Evolutionary conservation across 2,329 filamentous ascomycete species (phyloP).

Genomic region (Colletotrichum horii): DNA sequence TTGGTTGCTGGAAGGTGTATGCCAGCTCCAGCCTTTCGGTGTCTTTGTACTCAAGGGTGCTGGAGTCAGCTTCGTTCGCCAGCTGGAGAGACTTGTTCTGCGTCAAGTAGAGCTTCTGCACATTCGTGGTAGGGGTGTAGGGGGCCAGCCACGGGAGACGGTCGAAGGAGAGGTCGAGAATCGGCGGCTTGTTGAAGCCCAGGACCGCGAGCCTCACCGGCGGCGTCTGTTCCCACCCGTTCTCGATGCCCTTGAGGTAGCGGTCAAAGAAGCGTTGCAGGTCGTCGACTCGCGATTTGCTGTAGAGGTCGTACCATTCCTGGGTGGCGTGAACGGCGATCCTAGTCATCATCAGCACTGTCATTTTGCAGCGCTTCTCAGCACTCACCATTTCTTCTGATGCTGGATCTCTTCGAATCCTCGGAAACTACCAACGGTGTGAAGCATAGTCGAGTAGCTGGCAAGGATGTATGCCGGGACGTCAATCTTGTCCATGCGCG

Average conservation of each 20-base stretch:
- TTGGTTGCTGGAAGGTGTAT: neutral
- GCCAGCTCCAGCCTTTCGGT: neutral
- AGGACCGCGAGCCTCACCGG: constrained; percentile 1
- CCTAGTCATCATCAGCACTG: neutral
- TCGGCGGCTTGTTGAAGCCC: neutral
- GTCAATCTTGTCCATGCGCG: neutral
- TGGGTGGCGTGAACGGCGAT: constrained; percentile 26
- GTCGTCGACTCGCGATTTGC: constrained; percentile 22
- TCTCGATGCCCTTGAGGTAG: constrained; percentile 9
- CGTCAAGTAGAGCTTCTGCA: neutral
- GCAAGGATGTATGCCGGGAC: neutral
- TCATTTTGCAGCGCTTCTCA: no score
- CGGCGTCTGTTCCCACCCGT: constrained; percentile 25
- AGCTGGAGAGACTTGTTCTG: neutral
- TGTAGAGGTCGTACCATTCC: constrained; percentile 34
- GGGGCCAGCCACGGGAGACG: neutral
- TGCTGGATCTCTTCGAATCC: constrained; percentile 2
- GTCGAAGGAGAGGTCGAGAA: neutral
- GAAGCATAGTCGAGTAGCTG: neutral
- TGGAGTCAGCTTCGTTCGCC: neutral
- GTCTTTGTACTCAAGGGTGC: neutral
- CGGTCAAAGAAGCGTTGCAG: constrained; percentile 25
- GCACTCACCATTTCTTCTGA: neutral
- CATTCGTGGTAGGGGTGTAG: neutral
- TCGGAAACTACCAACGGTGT: neutral